Conservation (phyloP, 179 eudicot genomes). For the Dionaea muscipula region DNA sequence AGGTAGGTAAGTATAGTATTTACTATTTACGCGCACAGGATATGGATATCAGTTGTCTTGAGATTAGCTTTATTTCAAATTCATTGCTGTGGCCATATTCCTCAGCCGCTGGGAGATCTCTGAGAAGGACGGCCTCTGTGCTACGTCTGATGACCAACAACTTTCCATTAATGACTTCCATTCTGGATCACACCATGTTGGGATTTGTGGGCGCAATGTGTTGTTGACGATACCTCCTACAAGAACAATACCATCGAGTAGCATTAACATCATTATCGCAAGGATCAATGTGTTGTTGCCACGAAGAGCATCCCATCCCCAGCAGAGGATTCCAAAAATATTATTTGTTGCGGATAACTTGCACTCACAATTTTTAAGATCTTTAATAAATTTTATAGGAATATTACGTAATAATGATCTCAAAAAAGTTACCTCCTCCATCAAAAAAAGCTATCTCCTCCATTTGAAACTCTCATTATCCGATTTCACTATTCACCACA, state of each 20-base stretch:
- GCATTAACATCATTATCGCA: too few species aligned
- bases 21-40: not conserved
- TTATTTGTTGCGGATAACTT: too few species aligned
- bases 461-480: too few species aligned
- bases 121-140: slow-evolving; percentile 67
- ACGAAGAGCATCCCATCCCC: too few species aligned
- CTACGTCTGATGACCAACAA: slow-evolving; percentile 83
- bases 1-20: not conserved
- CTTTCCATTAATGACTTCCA: slow-evolving; percentile 92
- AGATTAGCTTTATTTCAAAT: slow-evolving; percentile 41
- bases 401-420: too few species aligned
- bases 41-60: not conserved
- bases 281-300: too few species aligned
- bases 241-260: not conserved
- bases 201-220: slow-evolving; percentile 73
- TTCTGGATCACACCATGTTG: slow-evolving; percentile 98
- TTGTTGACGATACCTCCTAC: slow-evolving; percentile 87
- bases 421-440: too few species aligned
- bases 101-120: slow-evolving; percentile 85
- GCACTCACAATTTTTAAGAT: too few species aligned
- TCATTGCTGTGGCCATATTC: slow-evolving; percentile 88
- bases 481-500: too few species aligned
- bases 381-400: too few species aligned
- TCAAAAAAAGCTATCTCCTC: too few species aligned
- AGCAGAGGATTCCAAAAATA: too few species aligned